Base-by-base conservation (phyloP, 495 filamentous ascomycete genomes). In the Hypoxylon crocopeplum region DNA sequence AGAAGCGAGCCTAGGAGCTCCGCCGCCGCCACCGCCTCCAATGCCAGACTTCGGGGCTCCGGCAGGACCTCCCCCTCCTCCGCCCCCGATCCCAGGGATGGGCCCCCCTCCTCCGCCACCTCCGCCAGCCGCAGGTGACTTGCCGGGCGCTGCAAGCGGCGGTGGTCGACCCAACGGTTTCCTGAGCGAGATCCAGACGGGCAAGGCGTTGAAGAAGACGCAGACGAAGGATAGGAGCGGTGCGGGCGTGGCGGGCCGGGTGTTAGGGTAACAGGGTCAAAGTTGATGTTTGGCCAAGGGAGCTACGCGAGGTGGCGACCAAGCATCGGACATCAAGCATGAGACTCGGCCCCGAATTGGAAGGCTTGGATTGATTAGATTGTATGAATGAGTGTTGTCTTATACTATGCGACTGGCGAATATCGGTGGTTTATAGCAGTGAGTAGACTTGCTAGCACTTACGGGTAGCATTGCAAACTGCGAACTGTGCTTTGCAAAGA, bases 141-240 rank as follows among this genome's bases (percentile, higher is more conserved):
- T 80, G 33, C 69, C 72, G 3, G 52, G 47, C 1, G 30, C 68
- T 16, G 47, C 73, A 8, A 59, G 69, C 8, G 44, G 45, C 17
- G 77, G 69, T 36, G 78, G 75, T 40, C 75, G 84, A 33, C 78
- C 78, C 16, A 73, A 86, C 21, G 91, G 82, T 10, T 78, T 97
- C 53, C 69, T 97, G 54, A 87, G 85, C 38, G 86, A 93, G 60
- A 96, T 97, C 55, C 87, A 91, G 67, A 77, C 83, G 52, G 92
- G 92, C 42, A 92, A 72, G 69, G 75, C 84, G 11, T 77, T 97
- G 59, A 88, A 75, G 78, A 96, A 96, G 78, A 87, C 89, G 29
- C 78, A 88, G 72, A 96, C 92, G 16, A 91, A 89, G 65, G 92
- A 97, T 69, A 85, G 85, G 72, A 97, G 92, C 75, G 71, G 56